phyloP scores from a whole-genome alignment of 202 grass and related monocot genomes.

The Saccharum hybrid region DNA sequence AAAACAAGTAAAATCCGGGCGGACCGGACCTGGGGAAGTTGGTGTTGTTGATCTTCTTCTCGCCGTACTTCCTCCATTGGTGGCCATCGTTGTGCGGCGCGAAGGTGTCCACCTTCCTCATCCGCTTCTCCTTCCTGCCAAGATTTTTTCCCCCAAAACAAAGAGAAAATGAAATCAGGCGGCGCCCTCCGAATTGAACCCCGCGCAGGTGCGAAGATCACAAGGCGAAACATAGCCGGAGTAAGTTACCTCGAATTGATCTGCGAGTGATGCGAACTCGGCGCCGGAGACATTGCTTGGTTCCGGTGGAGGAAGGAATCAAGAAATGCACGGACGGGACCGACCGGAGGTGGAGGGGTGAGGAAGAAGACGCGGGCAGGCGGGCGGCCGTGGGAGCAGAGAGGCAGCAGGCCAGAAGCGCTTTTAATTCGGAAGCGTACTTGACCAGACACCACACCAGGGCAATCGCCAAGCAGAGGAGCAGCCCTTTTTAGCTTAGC shows the following conservation, averaged over 20 bases:
- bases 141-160: too few species aligned
- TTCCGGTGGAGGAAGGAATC: background rate
- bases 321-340: constrained; percentile 25
- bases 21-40: constrained; percentile 59
- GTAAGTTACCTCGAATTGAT: constrained; percentile 43
- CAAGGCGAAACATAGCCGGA: background rate
- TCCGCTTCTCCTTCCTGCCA: constrained; percentile 60
- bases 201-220: background rate
- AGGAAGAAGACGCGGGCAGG: background rate
- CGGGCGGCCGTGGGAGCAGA: constrained; percentile 23
- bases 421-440: constrained; percentile 52
- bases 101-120: constrained; percentile 63
- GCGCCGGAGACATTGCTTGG: constrained; percentile 57
- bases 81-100: constrained; percentile 74
- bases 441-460: constrained; percentile 19
- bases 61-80: constrained; percentile 89
- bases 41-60: constrained; percentile 79
- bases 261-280: constrained; percentile 48
- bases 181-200: constrained; percentile 6
- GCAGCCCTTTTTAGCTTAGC: constrained; percentile 50
- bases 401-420: background rate
- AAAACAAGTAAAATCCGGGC: background rate
- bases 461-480: background rate
- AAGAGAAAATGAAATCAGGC: background rate
- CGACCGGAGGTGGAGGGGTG: background rate